Conservation (phyloP, 2,329 filamentous ascomycete genomes). For the Talaromyces albobiverticillius region DNA sequence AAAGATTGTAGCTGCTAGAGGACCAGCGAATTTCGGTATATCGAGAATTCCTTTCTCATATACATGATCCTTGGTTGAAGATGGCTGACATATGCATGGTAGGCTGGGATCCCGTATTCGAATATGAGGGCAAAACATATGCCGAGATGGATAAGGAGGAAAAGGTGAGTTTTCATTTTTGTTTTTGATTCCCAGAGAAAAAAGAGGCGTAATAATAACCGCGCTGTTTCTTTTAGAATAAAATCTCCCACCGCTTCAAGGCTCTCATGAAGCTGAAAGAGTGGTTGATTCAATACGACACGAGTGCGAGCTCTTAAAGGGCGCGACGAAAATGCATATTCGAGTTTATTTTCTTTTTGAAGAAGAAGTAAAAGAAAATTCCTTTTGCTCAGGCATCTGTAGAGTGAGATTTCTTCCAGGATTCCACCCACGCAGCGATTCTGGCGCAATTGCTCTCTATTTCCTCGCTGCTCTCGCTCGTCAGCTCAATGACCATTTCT, state of each 20-base stretch:
- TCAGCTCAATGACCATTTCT: slow-evolving; percentile 84
- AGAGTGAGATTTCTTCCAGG: slow-evolving; percentile 66
- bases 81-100: slow-evolving; percentile 3
- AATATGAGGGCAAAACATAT: slow-evolving; percentile 87
- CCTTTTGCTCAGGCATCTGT: slow-evolving; percentile 2
- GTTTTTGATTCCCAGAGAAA: not conserved
- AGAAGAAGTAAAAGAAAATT: too few relatives aligned
- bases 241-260: slow-evolving; percentile 83
- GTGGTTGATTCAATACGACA: slow-evolving; percentile 63
- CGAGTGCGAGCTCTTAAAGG: not conserved
- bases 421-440: slow-evolving; percentile 74
- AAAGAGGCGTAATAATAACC: not conserved
- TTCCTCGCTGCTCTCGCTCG: slow-evolving; percentile 76
- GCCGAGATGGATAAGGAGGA: slow-evolving; percentile 92
- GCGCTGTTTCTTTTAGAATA: slow-evolving; percentile 54
- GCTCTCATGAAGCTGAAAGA: slow-evolving; percentile 82
- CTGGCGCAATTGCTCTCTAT: slow-evolving; percentile 86
- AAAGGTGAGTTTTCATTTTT: slow-evolving; percentile 62
- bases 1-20: slow-evolving; percentile 80
- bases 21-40: slow-evolving; percentile 75
- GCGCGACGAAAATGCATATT: too few relatives aligned
- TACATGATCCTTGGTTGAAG: not conserved
- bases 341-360: not conserved
- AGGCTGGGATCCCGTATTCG: slow-evolving; percentile 98
- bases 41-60: not conserved